phyloP scores from a whole-genome alignment of 2,329 filamentous ascomycete species.

The Xylariaceae sp. region DNA sequence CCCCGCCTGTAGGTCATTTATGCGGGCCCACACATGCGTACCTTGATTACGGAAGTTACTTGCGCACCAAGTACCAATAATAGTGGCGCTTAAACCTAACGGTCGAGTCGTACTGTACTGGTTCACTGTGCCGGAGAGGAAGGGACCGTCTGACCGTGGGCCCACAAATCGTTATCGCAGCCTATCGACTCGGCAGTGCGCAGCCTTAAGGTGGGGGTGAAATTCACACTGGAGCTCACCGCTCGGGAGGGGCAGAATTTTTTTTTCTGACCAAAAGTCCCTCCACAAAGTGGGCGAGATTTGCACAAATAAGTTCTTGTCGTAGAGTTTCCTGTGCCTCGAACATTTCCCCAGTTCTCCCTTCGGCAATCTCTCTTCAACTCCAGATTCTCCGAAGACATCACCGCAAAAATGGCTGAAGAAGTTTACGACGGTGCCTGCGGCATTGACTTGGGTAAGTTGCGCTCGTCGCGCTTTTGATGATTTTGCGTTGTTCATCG shows the following conservation, averaged over 20 bases:
- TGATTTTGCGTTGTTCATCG: not conserved
- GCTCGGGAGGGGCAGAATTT: constrained; percentile 24
- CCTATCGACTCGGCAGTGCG: constrained; percentile 9
- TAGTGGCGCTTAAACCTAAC: not conserved
- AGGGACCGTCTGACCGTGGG: too few species aligned
- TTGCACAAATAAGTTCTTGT: constrained; percentile 21
- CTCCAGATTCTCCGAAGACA: constrained; percentile 15
- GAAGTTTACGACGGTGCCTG: constrained; percentile 99
- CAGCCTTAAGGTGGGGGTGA: constrained; percentile 17
- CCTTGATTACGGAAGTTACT: too few species aligned
- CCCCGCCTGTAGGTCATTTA: too few species aligned
- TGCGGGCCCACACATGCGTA: too few species aligned
- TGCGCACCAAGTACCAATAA: not conserved
- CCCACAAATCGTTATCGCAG: constrained; percentile 9
- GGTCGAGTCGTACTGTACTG: not conserved
- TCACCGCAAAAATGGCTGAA: constrained; percentile 67
- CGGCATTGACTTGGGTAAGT: constrained; percentile 98
- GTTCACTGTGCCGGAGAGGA: not conserved
- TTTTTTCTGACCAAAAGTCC: constrained; percentile 13
- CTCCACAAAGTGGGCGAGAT: constrained; percentile 22
- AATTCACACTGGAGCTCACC: constrained; percentile 17
- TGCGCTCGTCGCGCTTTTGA: not conserved
- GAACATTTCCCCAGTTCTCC: constrained; percentile 16
- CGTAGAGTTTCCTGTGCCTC: constrained; percentile 16
- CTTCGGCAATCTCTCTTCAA: constrained; percentile 18